These are phyloP conservation scores for Monosporascus sp. DNA, from an alignment of 2,329 filamentous ascomycete genomes.

Conservation along the genomic window DNA sequence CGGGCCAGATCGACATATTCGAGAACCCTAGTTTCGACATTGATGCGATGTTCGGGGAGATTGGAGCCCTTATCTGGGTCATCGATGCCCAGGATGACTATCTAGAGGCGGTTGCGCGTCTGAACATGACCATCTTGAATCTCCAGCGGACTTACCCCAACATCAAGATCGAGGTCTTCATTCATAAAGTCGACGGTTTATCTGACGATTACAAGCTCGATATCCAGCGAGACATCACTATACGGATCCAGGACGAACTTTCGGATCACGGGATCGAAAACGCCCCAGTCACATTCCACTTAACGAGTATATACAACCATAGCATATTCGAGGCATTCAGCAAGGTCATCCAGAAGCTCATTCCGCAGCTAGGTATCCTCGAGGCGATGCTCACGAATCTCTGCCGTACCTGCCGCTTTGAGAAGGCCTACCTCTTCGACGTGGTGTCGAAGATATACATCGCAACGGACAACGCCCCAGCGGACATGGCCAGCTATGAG, in stretches of 20 bases:
- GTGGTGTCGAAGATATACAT: constrained; percentile 98
- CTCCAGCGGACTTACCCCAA: constrained; percentile 84
- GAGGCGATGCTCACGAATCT: constrained; percentile 93
- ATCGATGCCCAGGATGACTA: constrained; percentile 99
- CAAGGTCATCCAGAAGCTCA: constrained; percentile 96
- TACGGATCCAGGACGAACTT: constrained; percentile 92
- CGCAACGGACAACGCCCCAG: constrained; percentile 86
- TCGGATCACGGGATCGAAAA: constrained; percentile 91
- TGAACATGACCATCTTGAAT: constrained; percentile 85
- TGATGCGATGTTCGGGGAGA: constrained; percentile 88
- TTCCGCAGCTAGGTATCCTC: constrained; percentile 85
- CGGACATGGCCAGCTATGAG: constrained; percentile 94
- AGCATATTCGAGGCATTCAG: constrained; percentile 97
- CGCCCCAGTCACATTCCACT: constrained; percentile 87
- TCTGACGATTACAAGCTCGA: constrained; percentile 96
- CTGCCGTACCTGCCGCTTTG: constrained; percentile 88
- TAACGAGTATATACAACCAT: constrained; percentile 97
- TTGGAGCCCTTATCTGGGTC: constrained; percentile 95
- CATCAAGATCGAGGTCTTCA: constrained; percentile 97
- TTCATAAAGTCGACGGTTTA: constrained; percentile 97
- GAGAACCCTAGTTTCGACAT: constrained; percentile 85
- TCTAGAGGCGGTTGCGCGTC: constrained; percentile 77
- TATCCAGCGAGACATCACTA: constrained; percentile 93
- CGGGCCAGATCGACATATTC: constrained; percentile 85
- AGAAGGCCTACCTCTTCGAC: constrained; percentile 97